A percentile compares a stretch with the other conserved stretches of the same genome.
These are phyloP conservation scores for Cyclanthera cordifolia DNA, from an alignment of 306 rosid genomes.

Conservation along the genomic window DNA sequence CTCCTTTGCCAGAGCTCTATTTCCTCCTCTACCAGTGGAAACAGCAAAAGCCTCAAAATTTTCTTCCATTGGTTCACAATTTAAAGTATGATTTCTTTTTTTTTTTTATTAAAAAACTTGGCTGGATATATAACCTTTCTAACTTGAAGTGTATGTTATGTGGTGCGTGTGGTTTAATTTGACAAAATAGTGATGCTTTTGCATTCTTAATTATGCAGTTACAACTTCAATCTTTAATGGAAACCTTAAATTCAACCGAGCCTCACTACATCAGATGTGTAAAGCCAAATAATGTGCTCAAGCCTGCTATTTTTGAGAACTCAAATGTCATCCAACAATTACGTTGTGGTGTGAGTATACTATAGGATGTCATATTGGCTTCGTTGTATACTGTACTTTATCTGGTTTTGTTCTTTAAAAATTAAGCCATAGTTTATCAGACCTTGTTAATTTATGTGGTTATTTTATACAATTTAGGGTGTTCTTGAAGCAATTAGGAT, in stretches of 20 bases:
- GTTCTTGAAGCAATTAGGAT: slow-evolving; percentile 98
- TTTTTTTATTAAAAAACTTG: background rate
- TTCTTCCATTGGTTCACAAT: slow-evolving; percentile 96
- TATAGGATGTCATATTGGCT: slow-evolving; percentile 15
- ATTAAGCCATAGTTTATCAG: background rate
- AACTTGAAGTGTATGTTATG: slow-evolving; percentile 6
- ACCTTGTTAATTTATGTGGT: slow-evolving; percentile 18
- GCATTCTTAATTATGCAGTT: slow-evolving; percentile 39
- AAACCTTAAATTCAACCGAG: slow-evolving; percentile 86
- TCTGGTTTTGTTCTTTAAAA: background rate
- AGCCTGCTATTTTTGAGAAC: slow-evolving; percentile 92
- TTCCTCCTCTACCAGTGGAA: slow-evolving; percentile 81
- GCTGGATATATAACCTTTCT: no score
- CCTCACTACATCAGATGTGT: slow-evolving; percentile 99
- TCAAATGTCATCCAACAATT: slow-evolving; percentile 82
- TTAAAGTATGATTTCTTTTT: slow-evolving; percentile 43
- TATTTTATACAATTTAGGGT: slow-evolving; percentile 50
- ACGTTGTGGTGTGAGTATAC: slow-evolving; percentile 96
- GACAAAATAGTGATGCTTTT: background rate
- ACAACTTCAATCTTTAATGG: slow-evolving; percentile 99
- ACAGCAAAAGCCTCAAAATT: slow-evolving; percentile 88
- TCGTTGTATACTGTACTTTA: slow-evolving; percentile 8
- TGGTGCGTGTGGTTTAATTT: background rate
- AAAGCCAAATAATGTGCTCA: slow-evolving; percentile 94
- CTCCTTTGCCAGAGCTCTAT: slow-evolving; percentile 71